Evolutionary conservation across 2,329 filamentous ascomycete species (phyloP), one percentile per base, ranked within the genome.

Genomic region (Colletotrichum lindemuthianum): DNA sequence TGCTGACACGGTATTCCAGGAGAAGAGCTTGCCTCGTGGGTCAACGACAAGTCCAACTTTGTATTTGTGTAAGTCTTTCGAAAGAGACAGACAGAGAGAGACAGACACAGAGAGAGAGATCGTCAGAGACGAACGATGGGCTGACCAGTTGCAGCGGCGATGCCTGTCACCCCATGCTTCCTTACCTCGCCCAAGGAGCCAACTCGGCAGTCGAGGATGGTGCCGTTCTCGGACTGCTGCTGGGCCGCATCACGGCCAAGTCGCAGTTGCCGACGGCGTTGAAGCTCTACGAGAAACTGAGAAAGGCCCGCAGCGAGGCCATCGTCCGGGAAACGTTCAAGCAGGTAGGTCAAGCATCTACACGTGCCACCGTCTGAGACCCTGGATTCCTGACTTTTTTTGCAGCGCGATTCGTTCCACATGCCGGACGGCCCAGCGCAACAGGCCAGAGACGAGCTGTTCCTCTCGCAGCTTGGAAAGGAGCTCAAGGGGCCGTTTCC

Each of bases 151-250:
- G 15, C 49, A 79, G 77, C 2, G 88, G 88, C 6, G 88, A 90
- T 68, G 79, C 85, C 1, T 90, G 87, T 65, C 88, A 90, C 70
- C 84, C 87, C 0, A 89, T 89, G 86, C 76, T 90, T 2, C 87
- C 86, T 3, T 86, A 87, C 67, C 78, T 88, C 34, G 89, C 86
- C 0, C 90, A 88, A 73, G 89, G 90, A 0, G 89, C 89, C 12
- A 90, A 90, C 70, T 88, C 84, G 0, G 85, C 86, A 0, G 79
- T 92, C 1, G 89, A 92, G 71, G 90, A 92, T 57, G 89, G 88
- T 0, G 88, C 88, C 0, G 87, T 90, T 0, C 75, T 92, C 0
- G 89, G 89, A 0, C 78, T 81, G 1, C 70, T 91, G 1, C 75
- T 92, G 0, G 82, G 83, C 0, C 78, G 82, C 3, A 76, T 89